Evolutionary conservation across 768 basidiomycete species (phyloP).

Genomic region (Mycena alexandri): DNA sequence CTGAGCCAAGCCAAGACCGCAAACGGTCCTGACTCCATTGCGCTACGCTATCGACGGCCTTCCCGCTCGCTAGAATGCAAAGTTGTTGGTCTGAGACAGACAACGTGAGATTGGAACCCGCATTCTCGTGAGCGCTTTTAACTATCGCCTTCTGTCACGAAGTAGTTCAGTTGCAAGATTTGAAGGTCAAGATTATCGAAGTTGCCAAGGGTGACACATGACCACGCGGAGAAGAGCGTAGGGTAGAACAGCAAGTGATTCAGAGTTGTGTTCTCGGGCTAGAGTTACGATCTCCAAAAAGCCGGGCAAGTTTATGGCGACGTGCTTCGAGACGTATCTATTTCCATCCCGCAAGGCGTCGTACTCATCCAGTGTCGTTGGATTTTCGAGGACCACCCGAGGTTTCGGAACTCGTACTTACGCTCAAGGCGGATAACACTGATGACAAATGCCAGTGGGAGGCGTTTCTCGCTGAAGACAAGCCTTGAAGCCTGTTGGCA

Average conservation of each 20-base stretch:
- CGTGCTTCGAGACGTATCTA: not conserved
- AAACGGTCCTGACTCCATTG: slow-evolving; percentile 3
- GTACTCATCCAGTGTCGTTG: slow-evolving; percentile 11
- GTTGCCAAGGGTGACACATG: not conserved
- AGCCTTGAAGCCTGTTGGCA: slow-evolving; percentile 2
- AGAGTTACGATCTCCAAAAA: slow-evolving; percentile 12
- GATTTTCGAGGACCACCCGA: slow-evolving; percentile 22
- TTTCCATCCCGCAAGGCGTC: not conserved
- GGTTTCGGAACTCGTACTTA: slow-evolving; percentile 25
- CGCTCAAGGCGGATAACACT: slow-evolving; percentile 10
- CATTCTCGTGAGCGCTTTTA: not conserved
- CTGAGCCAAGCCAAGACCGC: slow-evolving; percentile 1
- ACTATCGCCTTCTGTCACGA: not conserved
- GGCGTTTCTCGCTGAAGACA: not conserved
- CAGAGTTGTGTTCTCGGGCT: slow-evolving; percentile 15
- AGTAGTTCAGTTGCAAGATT: not conserved
- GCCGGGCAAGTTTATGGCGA: not conserved
- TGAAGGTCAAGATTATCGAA: not conserved
- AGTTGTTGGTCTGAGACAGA: not conserved
- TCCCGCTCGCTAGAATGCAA: not conserved
- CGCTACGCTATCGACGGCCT: not conserved
- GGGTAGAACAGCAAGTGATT: slow-evolving; percentile 14
- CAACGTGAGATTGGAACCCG: not conserved
- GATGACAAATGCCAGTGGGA: not conserved
- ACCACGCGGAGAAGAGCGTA: slow-evolving; percentile 14